phyloP scores from a whole-genome alignment of 2,329 filamentous ascomycete genomes.

The Sodiomyces alkalinus region DNA sequence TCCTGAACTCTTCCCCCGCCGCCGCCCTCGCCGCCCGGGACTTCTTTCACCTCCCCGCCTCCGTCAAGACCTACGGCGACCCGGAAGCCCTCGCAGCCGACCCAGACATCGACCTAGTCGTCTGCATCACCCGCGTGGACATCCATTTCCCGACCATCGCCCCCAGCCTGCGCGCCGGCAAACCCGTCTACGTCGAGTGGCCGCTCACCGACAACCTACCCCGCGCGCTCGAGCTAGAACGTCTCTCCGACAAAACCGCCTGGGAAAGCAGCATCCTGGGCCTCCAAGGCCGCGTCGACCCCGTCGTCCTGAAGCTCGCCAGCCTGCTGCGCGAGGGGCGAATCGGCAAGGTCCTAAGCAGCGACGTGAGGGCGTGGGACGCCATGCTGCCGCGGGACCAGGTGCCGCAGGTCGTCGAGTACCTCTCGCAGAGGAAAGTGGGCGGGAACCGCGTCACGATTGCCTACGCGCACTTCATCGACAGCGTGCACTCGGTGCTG shows the following conservation, averaged over 20 bases:
- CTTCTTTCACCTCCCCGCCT: constrained; percentile 22
- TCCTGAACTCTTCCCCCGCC: constrained; percentile 32
- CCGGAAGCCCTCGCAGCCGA: constrained; percentile 32
- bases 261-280: constrained; percentile 27
- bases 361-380: constrained; percentile 24
- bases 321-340: constrained; percentile 25
- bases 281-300: constrained; percentile 32
- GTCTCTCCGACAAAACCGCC: constrained; percentile 16
- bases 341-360: constrained; percentile 38
- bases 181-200: constrained; percentile 42
- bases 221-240: constrained; percentile 25
- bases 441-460: constrained; percentile 30
- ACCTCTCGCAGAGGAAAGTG: constrained; percentile 30
- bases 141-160: constrained; percentile 28
- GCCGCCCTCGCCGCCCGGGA: constrained; percentile 27
- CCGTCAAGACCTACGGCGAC: constrained; percentile 32
- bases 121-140: constrained; percentile 38
- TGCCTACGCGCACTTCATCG: constrained; percentile 19
- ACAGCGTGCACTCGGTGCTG: constrained; percentile 3
- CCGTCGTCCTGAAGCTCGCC: constrained; percentile 26
- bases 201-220: constrained; percentile 31
- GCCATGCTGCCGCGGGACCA: constrained; percentile 18
- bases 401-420: constrained; percentile 21
- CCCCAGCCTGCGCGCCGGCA: constrained; percentile 34
- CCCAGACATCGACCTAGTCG: constrained; percentile 35